Percentiles rank a stretch among this genome's conserved stretches.
phyloP scores from a whole-genome alignment of 495 filamentous ascomycete species.

The Hyphodiscus hymeniophilus region DNA sequence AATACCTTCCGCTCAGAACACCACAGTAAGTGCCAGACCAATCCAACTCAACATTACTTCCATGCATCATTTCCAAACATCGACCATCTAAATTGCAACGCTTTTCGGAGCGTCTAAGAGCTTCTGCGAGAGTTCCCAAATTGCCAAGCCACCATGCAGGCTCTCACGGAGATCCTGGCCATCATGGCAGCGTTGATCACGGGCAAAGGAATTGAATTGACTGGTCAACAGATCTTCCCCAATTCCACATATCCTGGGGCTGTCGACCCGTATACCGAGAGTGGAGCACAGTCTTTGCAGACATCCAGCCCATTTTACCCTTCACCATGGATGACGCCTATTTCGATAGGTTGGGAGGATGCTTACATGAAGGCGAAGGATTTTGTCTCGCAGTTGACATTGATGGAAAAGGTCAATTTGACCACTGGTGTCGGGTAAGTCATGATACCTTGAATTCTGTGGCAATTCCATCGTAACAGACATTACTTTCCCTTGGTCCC shows the following conservation, averaged over 20 bases:
- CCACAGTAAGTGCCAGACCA: no score
- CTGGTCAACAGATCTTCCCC: not conserved
- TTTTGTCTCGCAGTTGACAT: conserved; percentile 46
- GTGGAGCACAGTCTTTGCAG: not conserved
- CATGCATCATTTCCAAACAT: no score
- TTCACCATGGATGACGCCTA: conserved; percentile 63
- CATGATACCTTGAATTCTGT: not conserved
- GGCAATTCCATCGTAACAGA: not conserved
- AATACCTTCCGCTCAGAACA: no score
- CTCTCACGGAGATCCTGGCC: no score
- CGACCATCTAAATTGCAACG: no score
- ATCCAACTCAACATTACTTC: no score
- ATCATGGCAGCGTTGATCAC: no score
- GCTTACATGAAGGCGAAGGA: conserved; percentile 39
- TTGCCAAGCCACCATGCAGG: no score
- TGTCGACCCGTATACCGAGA: not conserved
- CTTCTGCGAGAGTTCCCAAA: no score
- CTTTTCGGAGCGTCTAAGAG: no score
- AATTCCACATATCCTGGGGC: not conserved
- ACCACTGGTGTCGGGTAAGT: not conserved
- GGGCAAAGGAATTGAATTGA: no score
- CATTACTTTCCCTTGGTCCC: conserved; percentile 68
- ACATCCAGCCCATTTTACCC: conserved; percentile 60
- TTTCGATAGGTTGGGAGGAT: conserved; percentile 33
- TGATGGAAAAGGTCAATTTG: conserved; percentile 47